These are phyloP conservation scores for Xerocomellus amylosporus DNA, from an alignment of 768 basidiomycete genomes.

Conservation along the genomic window DNA sequence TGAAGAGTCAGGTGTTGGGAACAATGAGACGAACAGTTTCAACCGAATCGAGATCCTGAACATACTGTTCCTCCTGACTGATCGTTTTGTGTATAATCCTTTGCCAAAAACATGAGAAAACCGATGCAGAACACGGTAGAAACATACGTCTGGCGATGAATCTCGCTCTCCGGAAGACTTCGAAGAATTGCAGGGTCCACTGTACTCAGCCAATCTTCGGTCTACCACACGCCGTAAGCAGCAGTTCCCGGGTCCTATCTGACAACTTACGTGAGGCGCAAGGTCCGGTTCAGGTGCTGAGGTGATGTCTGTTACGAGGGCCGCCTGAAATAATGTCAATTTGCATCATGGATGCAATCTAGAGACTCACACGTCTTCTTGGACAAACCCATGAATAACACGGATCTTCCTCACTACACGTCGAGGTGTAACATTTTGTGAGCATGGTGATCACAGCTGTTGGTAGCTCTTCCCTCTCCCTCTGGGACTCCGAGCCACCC, in stretches of 20 bases:
- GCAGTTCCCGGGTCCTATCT: slow-evolving; percentile 22
- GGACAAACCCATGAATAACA: slow-evolving; percentile 88
- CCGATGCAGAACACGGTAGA: background rate
- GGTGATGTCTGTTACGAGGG: slow-evolving; percentile 21
- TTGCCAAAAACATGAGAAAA: slow-evolving; percentile 1
- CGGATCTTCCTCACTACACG: slow-evolving; percentile 72
- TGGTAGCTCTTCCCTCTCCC: slow-evolving; percentile 71
- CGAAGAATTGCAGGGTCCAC: slow-evolving; percentile 49
- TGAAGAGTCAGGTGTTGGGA: slow-evolving; percentile 34
- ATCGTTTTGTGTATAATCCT: slow-evolving; percentile 86
- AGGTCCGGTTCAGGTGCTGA: slow-evolving; percentile 28
- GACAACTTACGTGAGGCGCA: slow-evolving; percentile 29
- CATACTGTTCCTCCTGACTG: slow-evolving; percentile 83
- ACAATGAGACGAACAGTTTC: slow-evolving; percentile 51
- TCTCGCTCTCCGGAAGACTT: slow-evolving; percentile 70
- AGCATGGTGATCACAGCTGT: slow-evolving; percentile 88
- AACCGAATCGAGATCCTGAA: slow-evolving; percentile 81
- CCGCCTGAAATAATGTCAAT: slow-evolving; percentile 23
- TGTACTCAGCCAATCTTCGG: slow-evolving; percentile 50
- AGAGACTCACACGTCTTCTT: slow-evolving; percentile 48
- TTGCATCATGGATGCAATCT: background rate
- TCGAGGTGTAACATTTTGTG: slow-evolving; percentile 87
- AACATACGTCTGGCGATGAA: slow-evolving; percentile 71
- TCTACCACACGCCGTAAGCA: slow-evolving; percentile 22
- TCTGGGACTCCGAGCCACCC: slow-evolving; percentile 55